Base-by-base conservation (phyloP, 768 basidiomycete genomes). In the Porphyrellus cyaneotinctus region DNA sequence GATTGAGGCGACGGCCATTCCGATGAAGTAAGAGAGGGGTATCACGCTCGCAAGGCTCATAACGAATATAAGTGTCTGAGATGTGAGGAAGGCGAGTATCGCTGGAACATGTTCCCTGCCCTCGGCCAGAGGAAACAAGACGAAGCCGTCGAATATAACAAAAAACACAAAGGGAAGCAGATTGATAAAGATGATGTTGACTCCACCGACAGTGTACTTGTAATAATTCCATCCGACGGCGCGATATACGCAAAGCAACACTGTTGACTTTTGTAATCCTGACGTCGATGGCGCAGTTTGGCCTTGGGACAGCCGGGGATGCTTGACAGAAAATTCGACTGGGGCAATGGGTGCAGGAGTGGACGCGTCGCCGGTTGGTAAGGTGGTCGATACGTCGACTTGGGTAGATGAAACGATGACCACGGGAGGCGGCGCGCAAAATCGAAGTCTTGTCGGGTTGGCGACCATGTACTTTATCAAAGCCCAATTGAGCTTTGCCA, bases 1-100 rank as follows among this genome's bases (percentile, higher is more conserved):
- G 63, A 99, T 98, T 39, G 91, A 94, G 3, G 97, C 97, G 54
- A 99, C 97, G 9, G 97, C 97, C 97, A 97, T 97, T 17, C 97
- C 97, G 64, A 99, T 98, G 74, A 99, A 99, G 76, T 99, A 99
- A 9, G 91, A 94, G 18, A 99, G 78, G 0, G 97, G 97, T 58
- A 99, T 98, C 64, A 99, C 92, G 59, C 90, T 91, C 24, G 88
- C 81, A 41, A 99, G 76, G 58, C 87, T 81, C 61, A 95, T 71
- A 39, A 91, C 58, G 69, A 99, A 98, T 62, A 98, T 87, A 61
- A 91, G 72, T 4, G 79, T 81, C 44, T 85, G 85, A 1, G 85
- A 85, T 8, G 90, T 79, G 52, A 98, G 65, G 58, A 88, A 69
- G 5, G 74, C 75, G 41, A 97, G 75, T 56, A 95, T 64, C 1